Evolutionary conservation across 192 early-diverging fungal species (phyloP).

Genomic region (Coemansia sp.): DNA sequence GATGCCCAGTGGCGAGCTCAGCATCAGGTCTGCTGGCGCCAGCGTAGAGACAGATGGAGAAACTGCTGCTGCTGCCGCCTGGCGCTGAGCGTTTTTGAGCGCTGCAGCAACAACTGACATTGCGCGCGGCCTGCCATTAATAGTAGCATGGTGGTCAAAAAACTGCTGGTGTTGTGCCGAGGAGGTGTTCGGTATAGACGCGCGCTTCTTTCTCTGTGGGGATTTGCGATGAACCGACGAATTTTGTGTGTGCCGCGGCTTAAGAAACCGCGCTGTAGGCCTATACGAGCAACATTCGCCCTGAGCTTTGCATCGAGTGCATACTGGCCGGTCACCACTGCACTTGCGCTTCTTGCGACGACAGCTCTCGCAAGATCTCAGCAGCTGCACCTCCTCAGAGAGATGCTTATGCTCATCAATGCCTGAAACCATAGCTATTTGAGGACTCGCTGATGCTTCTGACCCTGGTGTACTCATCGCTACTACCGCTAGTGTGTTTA

Average conservation of each 20-base stretch:
- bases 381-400: conserved; percentile 29
- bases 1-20: conserved; percentile 7
- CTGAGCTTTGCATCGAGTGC: conserved; percentile 39
- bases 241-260: conserved; percentile 14
- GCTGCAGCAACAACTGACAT: conserved; percentile 30
- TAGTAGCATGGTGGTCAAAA: background rate
- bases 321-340: conserved; percentile 39
- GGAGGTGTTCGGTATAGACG: conserved; percentile 10
- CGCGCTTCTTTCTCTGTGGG: conserved; percentile 19
- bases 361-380: conserved; percentile 51
- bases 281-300: conserved; percentile 36
- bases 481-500: background rate
- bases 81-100: conserved; percentile 5
- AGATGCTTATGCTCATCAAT: background rate
- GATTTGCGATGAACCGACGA: conserved; percentile 9
- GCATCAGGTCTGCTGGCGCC: conserved; percentile 40
- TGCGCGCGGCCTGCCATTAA: conserved; percentile 30
- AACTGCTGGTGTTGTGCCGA: background rate
- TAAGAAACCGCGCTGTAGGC: conserved; percentile 41
- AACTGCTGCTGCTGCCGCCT: conserved; percentile 3
- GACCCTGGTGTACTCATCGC: background rate
- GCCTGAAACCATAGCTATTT: background rate
- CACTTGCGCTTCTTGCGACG: conserved; percentile 54
- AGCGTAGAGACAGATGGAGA: conserved; percentile 8
- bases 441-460: background rate